Base-by-base conservation (phyloP, 2,329 filamentous ascomycete genomes). In the Ascochyta pisi region DNA sequence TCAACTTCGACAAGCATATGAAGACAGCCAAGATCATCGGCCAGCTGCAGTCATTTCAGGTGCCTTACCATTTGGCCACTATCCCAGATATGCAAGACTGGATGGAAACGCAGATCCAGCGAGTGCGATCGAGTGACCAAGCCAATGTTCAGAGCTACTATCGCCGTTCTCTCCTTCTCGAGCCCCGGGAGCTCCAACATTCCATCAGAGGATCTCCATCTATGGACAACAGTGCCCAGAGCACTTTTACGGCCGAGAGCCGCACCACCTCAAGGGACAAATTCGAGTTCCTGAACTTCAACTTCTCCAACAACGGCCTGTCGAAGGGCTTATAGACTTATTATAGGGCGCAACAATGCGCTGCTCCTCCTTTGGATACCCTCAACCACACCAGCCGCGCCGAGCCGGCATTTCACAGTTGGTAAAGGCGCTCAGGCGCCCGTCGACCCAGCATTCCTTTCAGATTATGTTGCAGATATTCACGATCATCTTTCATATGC, bases 1-100 rank as follows among this genome's bases (percentile, higher is more conserved):
- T 99, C 82, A 99, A 99, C 78, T 98, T 97, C 68, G 94, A 98
- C 81, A 98, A 98, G 79, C 92, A 98, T 74, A 90, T 88, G 67
- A 91, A 92, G 65, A 98, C 93, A 3, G 93, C 94, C 41, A 95
- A 93, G 77, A 96, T 98, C 71, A 96, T 99, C 67, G 91, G 91
- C 61, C 94, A 98, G 67, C 84, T 99, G 7, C 95, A 99, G 75
- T 89, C 93, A 16, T 98, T 98, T 80, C 95, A 99, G 77, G 91
- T 96, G 19, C 92, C 93, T 0, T 98, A 98, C 74, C 86, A 89
- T 6, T 84, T 99, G 16, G 84, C 84, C 1, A 89, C 95, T 70
- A 82, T 98, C 4, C 86, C 90, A 0, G 94, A 98, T 67, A 84
- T 99, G 73, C 94, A 98, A 73, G 89, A 94, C 23, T 99, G 94